These are phyloP conservation scores for Rhynchosporium graminicola DNA, from an alignment of 2,329 filamentous ascomycete species.

Conservation along the genomic window DNA sequence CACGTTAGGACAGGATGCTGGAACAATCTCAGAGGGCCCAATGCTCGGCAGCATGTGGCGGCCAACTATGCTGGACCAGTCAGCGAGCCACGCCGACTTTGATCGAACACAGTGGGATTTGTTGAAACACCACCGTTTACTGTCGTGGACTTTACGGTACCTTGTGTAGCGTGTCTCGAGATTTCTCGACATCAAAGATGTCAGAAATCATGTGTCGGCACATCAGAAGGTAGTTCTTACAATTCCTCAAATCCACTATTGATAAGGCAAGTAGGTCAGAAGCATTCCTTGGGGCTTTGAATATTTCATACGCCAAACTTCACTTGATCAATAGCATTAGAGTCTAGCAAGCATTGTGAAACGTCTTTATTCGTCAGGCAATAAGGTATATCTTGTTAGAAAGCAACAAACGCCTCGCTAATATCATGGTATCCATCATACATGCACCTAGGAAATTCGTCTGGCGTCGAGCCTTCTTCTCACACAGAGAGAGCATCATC, in stretches of 20 bases:
- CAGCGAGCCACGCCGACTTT: neutral
- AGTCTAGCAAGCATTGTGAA: conserved; percentile 3
- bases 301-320: neutral
- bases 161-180: too few relatives aligned
- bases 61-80: neutral
- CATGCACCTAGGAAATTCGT: conserved; percentile 36
- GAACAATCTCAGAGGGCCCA: too few relatives aligned
- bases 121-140: too few relatives aligned
- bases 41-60: too few relatives aligned
- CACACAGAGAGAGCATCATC: conserved; percentile 23
- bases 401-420: conserved; percentile 36
- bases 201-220: too few relatives aligned
- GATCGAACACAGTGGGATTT: neutral
- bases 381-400: conserved; percentile 36
- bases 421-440: conserved; percentile 39
- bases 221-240: neutral
- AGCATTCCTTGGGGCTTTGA: neutral
- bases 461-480: conserved; percentile 34
- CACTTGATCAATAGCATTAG: neutral
- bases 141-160: too few relatives aligned
- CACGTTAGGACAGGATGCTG: neutral
- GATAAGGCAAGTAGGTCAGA: neutral
- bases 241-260: too few relatives aligned
- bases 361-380: conserved; percentile 30
- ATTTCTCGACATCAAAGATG: neutral